phyloP scores from a whole-genome alignment of 129 eudicot species.

The Flaveria robusta region DNA sequence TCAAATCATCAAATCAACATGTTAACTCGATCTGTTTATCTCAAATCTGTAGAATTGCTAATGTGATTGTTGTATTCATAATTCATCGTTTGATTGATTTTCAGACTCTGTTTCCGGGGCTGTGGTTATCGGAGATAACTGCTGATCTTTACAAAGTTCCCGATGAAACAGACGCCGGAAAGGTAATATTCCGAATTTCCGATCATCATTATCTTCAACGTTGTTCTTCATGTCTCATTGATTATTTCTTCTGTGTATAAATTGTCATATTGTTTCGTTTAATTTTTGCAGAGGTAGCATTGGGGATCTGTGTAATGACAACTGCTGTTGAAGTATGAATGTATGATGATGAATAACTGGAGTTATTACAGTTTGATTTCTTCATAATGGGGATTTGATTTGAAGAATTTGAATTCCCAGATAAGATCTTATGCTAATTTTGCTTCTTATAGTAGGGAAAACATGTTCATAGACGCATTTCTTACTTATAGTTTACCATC shows the following conservation, averaged over 20 bases:
- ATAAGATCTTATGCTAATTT: conserved; percentile 43
- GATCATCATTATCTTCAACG: neutral
- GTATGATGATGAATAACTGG: conserved; percentile 28
- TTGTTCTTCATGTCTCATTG: neutral
- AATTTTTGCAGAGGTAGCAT: conserved; percentile 41
- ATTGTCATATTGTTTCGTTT: neutral
- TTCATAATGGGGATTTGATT: neutral
- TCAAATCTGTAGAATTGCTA: neutral
- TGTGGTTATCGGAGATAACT: conserved; percentile 64
- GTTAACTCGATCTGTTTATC: conserved; percentile 1
- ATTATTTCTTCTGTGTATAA: neutral
- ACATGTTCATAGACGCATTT: conserved; percentile 29
- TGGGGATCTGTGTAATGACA: conserved; percentile 25
- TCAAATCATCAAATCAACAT: neutral
- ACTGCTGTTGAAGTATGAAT: conserved; percentile 20
- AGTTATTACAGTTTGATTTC: no score
- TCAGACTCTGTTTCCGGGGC: conserved; percentile 71
- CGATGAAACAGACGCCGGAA: conserved; percentile 43
- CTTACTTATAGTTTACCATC: conserved; percentile 2
- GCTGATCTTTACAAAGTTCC: conserved; percentile 75
- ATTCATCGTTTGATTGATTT: conserved; percentile 25
- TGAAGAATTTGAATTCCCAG: conserved; percentile 18
- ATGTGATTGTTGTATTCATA: conserved; percentile 32
- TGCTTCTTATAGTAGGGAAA: conserved; percentile 25
- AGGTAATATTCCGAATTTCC: conserved; percentile 18